Evolutionary conservation across 1,139 yeast species (phyloP).

Genomic region (Yamadazyma atlantica): DNA sequence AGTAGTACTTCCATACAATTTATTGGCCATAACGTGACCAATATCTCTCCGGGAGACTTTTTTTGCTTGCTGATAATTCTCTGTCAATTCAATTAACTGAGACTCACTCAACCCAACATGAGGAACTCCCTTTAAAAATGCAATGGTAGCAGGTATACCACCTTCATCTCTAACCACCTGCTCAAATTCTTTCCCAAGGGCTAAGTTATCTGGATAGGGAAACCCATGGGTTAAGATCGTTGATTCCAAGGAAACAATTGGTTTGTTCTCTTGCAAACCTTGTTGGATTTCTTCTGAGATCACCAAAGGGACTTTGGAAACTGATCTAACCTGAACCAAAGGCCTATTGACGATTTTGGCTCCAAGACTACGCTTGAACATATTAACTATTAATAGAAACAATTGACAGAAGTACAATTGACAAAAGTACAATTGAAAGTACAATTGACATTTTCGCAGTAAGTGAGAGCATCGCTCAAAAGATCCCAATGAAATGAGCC

Average conservation of each 20-base stretch:
- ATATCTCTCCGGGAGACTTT: slow-evolving; percentile 84
- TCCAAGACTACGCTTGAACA: not conserved
- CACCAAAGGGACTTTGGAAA: slow-evolving; percentile 18
- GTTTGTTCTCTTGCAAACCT: slow-evolving; percentile 55
- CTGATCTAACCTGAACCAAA: too few relatives aligned
- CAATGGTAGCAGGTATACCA: slow-evolving; percentile 85
- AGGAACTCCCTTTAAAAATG: slow-evolving; percentile 71
- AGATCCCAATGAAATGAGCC: not conserved
- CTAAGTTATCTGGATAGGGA: slow-evolving; percentile 74
- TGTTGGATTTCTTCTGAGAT: slow-evolving; percentile 60
- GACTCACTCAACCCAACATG: slow-evolving; percentile 56
- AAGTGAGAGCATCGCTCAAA: not conserved
- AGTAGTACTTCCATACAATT: slow-evolving; percentile 80
- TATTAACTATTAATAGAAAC: too few relatives aligned
- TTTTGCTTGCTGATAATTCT: slow-evolving; percentile 31
- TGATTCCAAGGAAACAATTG: slow-evolving; percentile 79
- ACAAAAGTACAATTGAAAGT: too few relatives aligned
- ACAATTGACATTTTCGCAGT: not conserved
- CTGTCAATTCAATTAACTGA: slow-evolving; percentile 55
- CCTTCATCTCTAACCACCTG: slow-evolving; percentile 57
- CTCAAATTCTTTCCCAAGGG: slow-evolving; percentile 74
- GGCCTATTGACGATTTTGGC: too few relatives aligned
- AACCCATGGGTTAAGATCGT: slow-evolving; percentile 91
- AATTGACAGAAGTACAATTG: too few relatives aligned
- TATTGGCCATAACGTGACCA: slow-evolving; percentile 66